These are phyloP conservation scores for Pisolithus tinctorius DNA, from an alignment of 768 basidiomycete species.

Conservation along the genomic window DNA sequence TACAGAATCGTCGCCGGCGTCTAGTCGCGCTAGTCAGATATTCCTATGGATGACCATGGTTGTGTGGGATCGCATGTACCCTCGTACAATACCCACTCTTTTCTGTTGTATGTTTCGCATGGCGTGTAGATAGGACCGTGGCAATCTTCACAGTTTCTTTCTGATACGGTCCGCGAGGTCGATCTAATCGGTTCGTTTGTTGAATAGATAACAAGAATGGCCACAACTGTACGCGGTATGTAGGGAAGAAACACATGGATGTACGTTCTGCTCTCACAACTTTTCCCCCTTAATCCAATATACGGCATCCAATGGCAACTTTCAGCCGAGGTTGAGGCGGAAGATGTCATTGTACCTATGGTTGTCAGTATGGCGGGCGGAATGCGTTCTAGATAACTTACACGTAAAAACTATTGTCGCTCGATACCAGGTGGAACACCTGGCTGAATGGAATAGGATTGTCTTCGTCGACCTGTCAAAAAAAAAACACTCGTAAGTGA, in stretches of 20 bases:
- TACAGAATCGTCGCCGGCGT: slow-evolving; percentile 60
- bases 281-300: slow-evolving; percentile 4
- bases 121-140: slow-evolving; percentile 11
- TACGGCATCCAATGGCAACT: background rate
- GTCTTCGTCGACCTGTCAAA: slow-evolving; percentile 66
- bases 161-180: background rate
- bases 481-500: slow-evolving; percentile 1
- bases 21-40: slow-evolving; percentile 20
- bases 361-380: slow-evolving; percentile 4
- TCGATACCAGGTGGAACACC: slow-evolving; percentile 84
- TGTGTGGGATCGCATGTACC: background rate
- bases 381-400: slow-evolving; percentile 33
- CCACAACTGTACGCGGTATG: background rate
- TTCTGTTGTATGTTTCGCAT: slow-evolving; percentile 13
- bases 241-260: slow-evolving; percentile 10
- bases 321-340: slow-evolving; percentile 71
- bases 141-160: background rate
- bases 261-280: slow-evolving; percentile 16
- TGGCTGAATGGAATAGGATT: slow-evolving; percentile 90
- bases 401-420: slow-evolving; percentile 77
- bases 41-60: background rate
- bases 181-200: background rate
- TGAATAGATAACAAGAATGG: background rate
- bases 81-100: slow-evolving; percentile 26
- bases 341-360: slow-evolving; percentile 82